Base-by-base conservation (phyloP, 1,284 basidiomycete genomes). In the Kwoniella shivajii region DNA sequence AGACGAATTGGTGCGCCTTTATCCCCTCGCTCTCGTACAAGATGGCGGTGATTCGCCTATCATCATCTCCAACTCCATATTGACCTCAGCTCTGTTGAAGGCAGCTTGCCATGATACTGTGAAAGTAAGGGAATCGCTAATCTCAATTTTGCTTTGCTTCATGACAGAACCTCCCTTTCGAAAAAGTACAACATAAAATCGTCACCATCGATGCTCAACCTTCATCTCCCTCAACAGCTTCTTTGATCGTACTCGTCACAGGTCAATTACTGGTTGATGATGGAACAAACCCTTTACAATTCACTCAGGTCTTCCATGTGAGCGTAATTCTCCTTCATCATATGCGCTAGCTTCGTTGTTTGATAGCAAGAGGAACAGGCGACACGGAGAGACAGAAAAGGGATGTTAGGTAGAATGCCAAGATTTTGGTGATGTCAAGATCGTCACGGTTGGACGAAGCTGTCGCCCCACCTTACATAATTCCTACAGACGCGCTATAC, bases 201-300 rank as follows among this genome's bases (percentile, higher is more conserved):
- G 82, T 85, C 24, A 97, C 92, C 6, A 80, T 87, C 55, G 94
- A 98, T 76, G 89, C 87, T 13, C 95, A 98, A 77, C 94, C 94
- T 6, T 90, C 92, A 1, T 85, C 84, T 5, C 77, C 80, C 0
- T 73, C 79, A 18, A 75, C 84, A 13, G 83, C 85, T 7, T 86
- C 85, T 63, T 78, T 98, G 61, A 80, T 96, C 56, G 91, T 98
- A 55, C 86, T 87, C 71, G 91, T 98, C 36, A 97, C 92, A 26
- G 95, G 95, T 10, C 80, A 86, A 49, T 82, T 98, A 29, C 54
- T 87, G 50, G 92, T 95, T 63, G 92, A 94, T 62, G 89, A 88
- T 68, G 83, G 82, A 64, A 55, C 78, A 55, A 89, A 90, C 70
- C 85, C 90, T n/a, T 80, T 97, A 58, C 86, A 86, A 70, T 97